phyloP scores from a whole-genome alignment of 2,329 filamentous ascomycete genomes.

The Nemania diffusa region DNA sequence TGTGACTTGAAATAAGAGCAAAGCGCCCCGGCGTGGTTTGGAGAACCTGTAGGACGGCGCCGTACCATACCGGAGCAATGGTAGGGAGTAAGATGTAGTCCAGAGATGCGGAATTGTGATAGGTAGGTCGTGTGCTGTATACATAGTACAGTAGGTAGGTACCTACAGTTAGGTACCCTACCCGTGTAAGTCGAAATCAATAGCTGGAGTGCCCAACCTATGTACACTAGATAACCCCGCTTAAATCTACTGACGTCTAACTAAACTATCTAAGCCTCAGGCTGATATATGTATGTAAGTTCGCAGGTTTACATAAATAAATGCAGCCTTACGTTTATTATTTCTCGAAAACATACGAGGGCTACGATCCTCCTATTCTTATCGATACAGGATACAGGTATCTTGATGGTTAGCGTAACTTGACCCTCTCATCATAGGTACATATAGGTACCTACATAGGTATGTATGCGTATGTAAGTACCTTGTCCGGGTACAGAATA shows the following conservation, averaged over 20 bases:
- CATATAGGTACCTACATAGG: too few species aligned
- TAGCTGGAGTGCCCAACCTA: background rate
- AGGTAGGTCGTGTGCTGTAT: background rate
- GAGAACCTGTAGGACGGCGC: constrained; percentile 1
- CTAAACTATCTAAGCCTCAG: background rate
- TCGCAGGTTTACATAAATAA: background rate
- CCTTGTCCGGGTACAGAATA: too few species aligned
- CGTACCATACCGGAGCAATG: background rate
- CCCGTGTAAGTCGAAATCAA: background rate
- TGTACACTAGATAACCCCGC: background rate
- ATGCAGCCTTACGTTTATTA: background rate
- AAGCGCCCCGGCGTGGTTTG: background rate
- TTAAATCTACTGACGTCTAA: background rate
- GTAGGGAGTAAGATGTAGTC: background rate
- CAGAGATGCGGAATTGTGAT: constrained; percentile 16
- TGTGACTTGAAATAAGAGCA: background rate
- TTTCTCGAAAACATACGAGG: background rate
- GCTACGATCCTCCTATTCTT: background rate
- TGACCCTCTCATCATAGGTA: background rate
- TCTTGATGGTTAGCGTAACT: background rate
- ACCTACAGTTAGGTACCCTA: background rate
- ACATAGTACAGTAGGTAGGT: background rate
- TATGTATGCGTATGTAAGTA: too few species aligned
- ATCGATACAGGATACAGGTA: background rate
- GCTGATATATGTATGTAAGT: background rate